Evolutionary conservation across 192 early-diverging fungal species (phyloP), one percentile per base, ranked within the genome.

Genomic region (Coemansia sp.): DNA sequence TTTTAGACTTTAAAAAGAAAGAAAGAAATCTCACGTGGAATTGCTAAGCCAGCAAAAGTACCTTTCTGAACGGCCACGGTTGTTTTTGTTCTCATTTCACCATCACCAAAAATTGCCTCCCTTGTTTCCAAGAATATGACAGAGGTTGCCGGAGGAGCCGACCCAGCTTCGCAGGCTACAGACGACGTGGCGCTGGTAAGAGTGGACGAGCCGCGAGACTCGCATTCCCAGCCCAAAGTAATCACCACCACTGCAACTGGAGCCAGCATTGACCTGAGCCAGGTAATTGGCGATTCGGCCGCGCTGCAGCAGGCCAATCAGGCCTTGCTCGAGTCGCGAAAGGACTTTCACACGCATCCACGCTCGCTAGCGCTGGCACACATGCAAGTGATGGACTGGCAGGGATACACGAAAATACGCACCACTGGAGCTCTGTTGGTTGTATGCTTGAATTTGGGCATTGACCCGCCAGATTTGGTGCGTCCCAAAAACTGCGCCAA

Each of bases 391-490:
- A 51, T 60, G 12, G 84, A 88, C 56, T 89, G 87, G 89, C 81
- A 85, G 17, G 81, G 83, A 54, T 67, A 73, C 23, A 85, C 87
- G 45, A 80, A 83, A 49, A 58, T 86, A 47, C 94, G 94, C 61
- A 97, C 93, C 23, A 85, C 91, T 11, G 90, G 86, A 5, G 93
- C 91, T 2, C 80, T 91, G 6, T 74, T 99, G 10, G 90, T 91
- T 1, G 80, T 95, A 49, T 99, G 96, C 64, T 79, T 99, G 40
- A 95, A 95, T 68, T 89, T 99, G 53, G 94, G 93, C n/a, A 88
- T 90, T 10, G 88, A 92, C 46, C 96, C 96, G 28, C 96, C 96
- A 18, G 96, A 96, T 69, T 61, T 93, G 21, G 86, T 91, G 47
- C 91, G 89, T 48, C 91, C 96, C 8, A 82, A 80, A 12, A 88